Conservation (phyloP, 345 rosid species). For the Pugionium cornutum region DNA sequence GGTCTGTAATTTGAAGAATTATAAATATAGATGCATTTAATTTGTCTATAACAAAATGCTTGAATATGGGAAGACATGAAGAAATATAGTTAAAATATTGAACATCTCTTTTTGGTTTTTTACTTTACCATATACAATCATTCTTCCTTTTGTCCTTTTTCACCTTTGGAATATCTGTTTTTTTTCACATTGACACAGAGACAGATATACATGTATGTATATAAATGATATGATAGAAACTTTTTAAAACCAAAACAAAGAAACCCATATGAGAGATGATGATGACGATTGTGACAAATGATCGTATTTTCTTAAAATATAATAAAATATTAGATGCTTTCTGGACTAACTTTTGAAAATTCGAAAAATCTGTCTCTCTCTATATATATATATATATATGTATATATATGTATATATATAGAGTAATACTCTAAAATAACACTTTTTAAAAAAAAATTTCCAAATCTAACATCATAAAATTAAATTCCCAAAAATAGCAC, state of each 20-base stretch:
- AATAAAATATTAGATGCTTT: slow-evolving; percentile 18
- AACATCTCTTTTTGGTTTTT: slow-evolving; percentile 26
- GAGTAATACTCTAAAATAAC: no score
- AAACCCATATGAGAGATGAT: slow-evolving; percentile 37
- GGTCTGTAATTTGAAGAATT: background rate
- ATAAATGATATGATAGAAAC: slow-evolving; percentile 31
- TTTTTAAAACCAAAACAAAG: slow-evolving; percentile 19
- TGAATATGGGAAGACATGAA: slow-evolving; percentile 25
- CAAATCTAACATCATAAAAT: no score
- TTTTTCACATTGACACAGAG: slow-evolving; percentile 31
- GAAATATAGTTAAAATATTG: slow-evolving; percentile 20
- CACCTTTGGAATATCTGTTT: slow-evolving; percentile 34
- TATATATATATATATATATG: background rate
- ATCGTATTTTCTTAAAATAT: slow-evolving; percentile 12
- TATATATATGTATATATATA: no score
- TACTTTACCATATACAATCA: slow-evolving; percentile 38
- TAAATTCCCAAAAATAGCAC: no score
- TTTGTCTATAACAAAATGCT: slow-evolving; percentile 5
- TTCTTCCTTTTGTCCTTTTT: slow-evolving; percentile 39
- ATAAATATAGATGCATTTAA: background rate
- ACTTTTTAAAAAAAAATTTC: no score
- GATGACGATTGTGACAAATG: slow-evolving; percentile 40
- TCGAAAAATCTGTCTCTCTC: slow-evolving; percentile 10
- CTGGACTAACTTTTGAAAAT: slow-evolving; percentile 24
- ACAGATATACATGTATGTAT: slow-evolving; percentile 2